These are phyloP conservation scores for Pseudogymnoascus sp. DNA, from an alignment of 2,329 filamentous ascomycete genomes.

Conservation along the genomic window DNA sequence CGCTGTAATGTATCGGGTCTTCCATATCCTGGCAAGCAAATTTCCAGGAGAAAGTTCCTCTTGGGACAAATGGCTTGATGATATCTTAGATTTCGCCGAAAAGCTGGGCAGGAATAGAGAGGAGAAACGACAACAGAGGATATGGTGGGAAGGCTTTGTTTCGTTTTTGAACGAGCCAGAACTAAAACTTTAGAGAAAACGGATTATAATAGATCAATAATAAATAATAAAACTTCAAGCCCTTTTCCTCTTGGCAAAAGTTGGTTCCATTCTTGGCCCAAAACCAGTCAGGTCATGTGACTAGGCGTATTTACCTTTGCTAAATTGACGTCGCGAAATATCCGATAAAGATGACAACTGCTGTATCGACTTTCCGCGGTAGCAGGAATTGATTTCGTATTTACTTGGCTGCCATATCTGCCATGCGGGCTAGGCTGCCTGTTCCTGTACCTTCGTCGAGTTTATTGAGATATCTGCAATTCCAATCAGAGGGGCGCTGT, in stretches of 20 bases:
- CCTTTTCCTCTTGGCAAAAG: background rate
- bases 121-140: background rate
- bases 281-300: background rate
- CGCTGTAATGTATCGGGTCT: background rate
- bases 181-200: background rate
- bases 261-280: background rate
- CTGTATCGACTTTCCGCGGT: background rate
- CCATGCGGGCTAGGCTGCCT: conserved; percentile 27
- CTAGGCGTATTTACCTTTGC: background rate
- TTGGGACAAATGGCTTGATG: background rate
- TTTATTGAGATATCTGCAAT: conserved; percentile 65
- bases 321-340: background rate
- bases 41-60: background rate
- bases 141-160: conserved; percentile 4
- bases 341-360: background rate
- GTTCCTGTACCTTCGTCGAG: conserved; percentile 40
- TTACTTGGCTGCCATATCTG: conserved; percentile 8
- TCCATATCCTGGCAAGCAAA: background rate
- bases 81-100: conserved; percentile 3
- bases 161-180: conserved; percentile 1
- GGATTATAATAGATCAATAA: background rate
- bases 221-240: background rate
- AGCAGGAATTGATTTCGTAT: conserved; percentile 6
- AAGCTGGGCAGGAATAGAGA: background rate
- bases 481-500: conserved; percentile 54